Conservation (phyloP, 2,329 filamentous ascomycete genomes). For the Aspergillus sp. region DNA sequence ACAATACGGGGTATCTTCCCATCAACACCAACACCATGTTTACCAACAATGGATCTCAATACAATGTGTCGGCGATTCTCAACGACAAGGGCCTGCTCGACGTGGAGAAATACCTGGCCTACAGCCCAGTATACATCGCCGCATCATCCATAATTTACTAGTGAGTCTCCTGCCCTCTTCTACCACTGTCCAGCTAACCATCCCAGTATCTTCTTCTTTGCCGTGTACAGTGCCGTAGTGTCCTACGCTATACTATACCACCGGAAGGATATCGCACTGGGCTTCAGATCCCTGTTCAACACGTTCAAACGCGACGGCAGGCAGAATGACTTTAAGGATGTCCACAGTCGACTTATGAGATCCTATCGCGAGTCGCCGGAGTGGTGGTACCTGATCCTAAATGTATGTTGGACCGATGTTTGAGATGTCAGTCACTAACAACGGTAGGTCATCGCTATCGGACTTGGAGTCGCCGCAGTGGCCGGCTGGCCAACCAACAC, state of each 20-base stretch:
- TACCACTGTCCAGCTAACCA: not conserved
- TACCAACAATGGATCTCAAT: slow-evolving; percentile 5
- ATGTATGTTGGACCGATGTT: not conserved
- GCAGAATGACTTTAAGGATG: slow-evolving; percentile 2
- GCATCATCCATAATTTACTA: slow-evolving; percentile 5
- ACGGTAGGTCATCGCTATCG: slow-evolving; percentile 2
- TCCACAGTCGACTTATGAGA: slow-evolving; percentile 12
- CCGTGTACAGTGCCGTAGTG: slow-evolving; percentile 8
- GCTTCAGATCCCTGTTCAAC: not conserved
- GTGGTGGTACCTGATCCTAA: slow-evolving; percentile 11
- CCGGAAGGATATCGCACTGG: slow-evolving; percentile 3
- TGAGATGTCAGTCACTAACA: not conserved
- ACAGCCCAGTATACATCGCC: slow-evolving; percentile 10
- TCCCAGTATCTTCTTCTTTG: slow-evolving; percentile 9
- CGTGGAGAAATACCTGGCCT: slow-evolving; percentile 1
- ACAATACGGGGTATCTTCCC: slow-evolving; percentile 13
- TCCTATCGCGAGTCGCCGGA: slow-evolving; percentile 10
- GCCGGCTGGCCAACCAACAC: slow-evolving; percentile 9
- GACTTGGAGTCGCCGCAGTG: not conserved
- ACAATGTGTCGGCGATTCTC: slow-evolving; percentile 11
- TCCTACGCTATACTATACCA: slow-evolving; percentile 7
- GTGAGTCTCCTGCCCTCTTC: not conserved
- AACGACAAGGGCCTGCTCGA: slow-evolving; percentile 10
- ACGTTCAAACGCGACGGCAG: not conserved
- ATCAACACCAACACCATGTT: slow-evolving; percentile 16